Evolutionary conservation across 768 basidiomycete genomes (phyloP), one percentile per base, ranked within the genome.

Genomic region (Vishniacozyma victoriae): DNA sequence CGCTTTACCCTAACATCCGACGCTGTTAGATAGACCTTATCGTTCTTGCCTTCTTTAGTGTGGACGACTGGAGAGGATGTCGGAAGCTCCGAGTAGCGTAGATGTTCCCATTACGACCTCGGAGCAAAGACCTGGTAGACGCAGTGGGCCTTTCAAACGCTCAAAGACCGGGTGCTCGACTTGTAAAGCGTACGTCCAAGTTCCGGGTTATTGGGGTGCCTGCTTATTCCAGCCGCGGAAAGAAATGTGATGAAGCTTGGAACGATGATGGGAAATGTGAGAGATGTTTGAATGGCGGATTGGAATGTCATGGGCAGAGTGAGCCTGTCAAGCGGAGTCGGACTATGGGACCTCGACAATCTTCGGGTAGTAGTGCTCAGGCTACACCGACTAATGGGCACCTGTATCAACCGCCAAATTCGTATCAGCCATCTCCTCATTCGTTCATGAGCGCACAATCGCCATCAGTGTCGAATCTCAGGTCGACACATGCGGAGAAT

Each of bases 181-280:
- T 4, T 18, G 29, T 14, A 37, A 31, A n/a, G n/a, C 5, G 26
- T 37, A 25, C 15, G 15, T 4, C 26, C 33, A 2, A 26, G 25
- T n/a, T n/a, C 23, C 23, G 35, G 24, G 15, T 33, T 11, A 20
- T 26, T 26, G 13, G 24, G 15, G 16, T 47, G 12, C 16, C 19
- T 15, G 16, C 16, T 2, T 19, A 9, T 27, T 15, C 2, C 23
- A 58, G 56, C 19, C 52, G 56, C n/a, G 56, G 56, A 14, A 58
- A 58, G 48, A 58, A 58, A 43, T 58, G 56, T 29, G 56, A 58
- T 36, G 56, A 58, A 27, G 56, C 49, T 13, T 58, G 56, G 56
- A 54, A 23, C n/a, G 48, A 44, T 3, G 45, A 53, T 22, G 56
- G 56, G n/a, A 43, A 35, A 18, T 58, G 56, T 33, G 52, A 54